Evolutionary conservation across 1,284 basidiomycete genomes (phyloP), one percentile per base, ranked within the genome.

Genomic region (Austropuccinia psidii): DNA sequence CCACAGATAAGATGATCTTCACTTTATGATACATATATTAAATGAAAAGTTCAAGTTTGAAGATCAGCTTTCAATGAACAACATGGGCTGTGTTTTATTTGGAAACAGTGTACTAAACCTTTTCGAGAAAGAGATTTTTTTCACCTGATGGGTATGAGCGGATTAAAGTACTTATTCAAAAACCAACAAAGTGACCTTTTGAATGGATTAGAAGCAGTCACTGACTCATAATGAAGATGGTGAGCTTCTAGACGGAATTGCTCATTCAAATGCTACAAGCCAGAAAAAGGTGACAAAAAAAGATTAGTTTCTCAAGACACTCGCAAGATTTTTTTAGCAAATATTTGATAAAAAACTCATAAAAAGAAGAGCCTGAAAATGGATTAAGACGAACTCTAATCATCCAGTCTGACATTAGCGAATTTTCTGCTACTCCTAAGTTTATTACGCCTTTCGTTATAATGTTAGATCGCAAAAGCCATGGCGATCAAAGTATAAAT

Each of bases 341-440:
- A 43, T 41, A 45, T 11, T n/a, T 45, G 41, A 37, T 19, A 39
- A 24, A 11, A 33, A 24, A 61, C 31, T 61, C 6, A 45, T 41
- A 41, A 21, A 3, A 35, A 37, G 29, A 8, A 19, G 29, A 15
- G 39, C 24, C 6, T 35, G 39, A n/a, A n/a, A n/a, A n/a, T 21
- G 5, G 39, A 33, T 57, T 13, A 67, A 17, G 33, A 45, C 49
- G 33, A 67, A 69, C 67, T 45, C 58, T 5, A 43, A 57, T 45
- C 15, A 69, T 7, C 52, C 52, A 47, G 13, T 58, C 67, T 57
- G 57, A 41, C 54, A 69, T 57, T 15, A 69, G 47, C 43, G 50
- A 69, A 41, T 58, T 69, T 49, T 69, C 67, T 5, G 67, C 67
- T 19, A 69, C 54, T 21, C 67, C 54, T 57, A 69, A 41, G 24